Evolutionary conservation across 148 eudicot species (phyloP), one percentile per base, ranked within the genome.

Genomic region (Vaccinium vitisidaea): DNA sequence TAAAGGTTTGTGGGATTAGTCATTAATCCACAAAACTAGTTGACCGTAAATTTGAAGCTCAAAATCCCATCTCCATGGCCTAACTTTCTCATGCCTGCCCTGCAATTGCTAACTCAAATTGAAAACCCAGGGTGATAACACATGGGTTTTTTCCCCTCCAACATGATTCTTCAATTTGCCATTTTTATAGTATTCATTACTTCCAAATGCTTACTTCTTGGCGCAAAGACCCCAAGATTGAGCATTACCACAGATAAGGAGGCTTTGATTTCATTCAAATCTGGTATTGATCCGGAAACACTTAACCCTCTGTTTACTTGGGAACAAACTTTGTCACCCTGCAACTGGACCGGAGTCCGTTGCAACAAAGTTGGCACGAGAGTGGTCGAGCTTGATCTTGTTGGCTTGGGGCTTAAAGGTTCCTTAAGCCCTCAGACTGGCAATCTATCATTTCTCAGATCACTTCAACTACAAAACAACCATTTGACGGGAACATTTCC

Each of bases 331-430:
- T 59, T 76, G 21, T 84, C 88, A 43, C 90, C 87, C 50, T 88
- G 90, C 71, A 86, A 88, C 75, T 88, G 90, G 90, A 81, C 88
- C 8, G 36, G 88, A 27, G 88, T 88, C 58, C 30, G 55, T 39
- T 88, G 88, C 55, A 52, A 84, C 77, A 80, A 43, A 43, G 46
- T 43, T 43, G 83, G 85, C 13, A 55, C 32, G 15, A 80, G 90
- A 75, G 90, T 88, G 9, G 52, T 84, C 50, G 85, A 43, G 46
- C 46, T 5, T 43, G 46, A 5, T 43, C 46, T 43, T 5, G 46
- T 43, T 43, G 5, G 46, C 46, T 43, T 43, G 46, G 46, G 46
- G 46, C 46, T 43, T 43, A 43, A 43, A 43, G 46, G 46, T 43
- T 43, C 46, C 46, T 5, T 43, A 43, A 43, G 46, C 46, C 46